Base-by-base conservation (phyloP, 768 basidiomycete species). In the Leccinum fibrillosum region DNA sequence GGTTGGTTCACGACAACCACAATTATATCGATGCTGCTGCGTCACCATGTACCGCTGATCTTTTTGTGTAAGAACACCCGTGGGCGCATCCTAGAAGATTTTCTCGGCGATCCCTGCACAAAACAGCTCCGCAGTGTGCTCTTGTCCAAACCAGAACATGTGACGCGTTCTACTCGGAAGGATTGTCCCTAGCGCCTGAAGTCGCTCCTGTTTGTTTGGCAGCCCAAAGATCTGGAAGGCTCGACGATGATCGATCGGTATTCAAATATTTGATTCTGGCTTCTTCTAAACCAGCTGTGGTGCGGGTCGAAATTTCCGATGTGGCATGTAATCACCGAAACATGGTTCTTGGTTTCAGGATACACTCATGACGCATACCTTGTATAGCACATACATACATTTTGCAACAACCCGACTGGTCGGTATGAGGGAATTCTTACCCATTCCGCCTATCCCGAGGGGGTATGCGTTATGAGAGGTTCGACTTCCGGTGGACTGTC, bases 51-150 rank as follows among this genome's bases (percentile, higher is more conserved):
- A 26, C 7, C 35, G 49, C 49, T 54, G 56, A 59, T 53, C 42
- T n/a, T 52, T 60, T 44, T 26, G 44, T 23, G 49, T 52, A 82
- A 84, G 78, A 49, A 80, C 78, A 7, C 61, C 57, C 32, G 67
- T 90, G 82, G 79, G 54, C 66, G 88, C 45, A 74, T 72, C 19
- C 53, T 90, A 58, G 78, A 78, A 65, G 89, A 92, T 69, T 68
- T 60, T 54, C 79, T 76, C 52, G 89, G 89, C 62, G 8, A 44
- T 0, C 49, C 69, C 69, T 48, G 75, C 66, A 0, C 81, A 12
- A 82, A 64, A 73, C 80, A 21, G 85, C 76, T 13, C 55, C 80
- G 7, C 32, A 34, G 32, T 34, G 32, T 34, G 81, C 86, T 76
- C 10, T 11, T n/a, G 52, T 60, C 3, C 10, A 19, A 4, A 25